Evolutionary conservation across 768 basidiomycete species (phyloP), one percentile per base, ranked within the genome.

Genomic region (Pilatotrama ljubarskyi): DNA sequence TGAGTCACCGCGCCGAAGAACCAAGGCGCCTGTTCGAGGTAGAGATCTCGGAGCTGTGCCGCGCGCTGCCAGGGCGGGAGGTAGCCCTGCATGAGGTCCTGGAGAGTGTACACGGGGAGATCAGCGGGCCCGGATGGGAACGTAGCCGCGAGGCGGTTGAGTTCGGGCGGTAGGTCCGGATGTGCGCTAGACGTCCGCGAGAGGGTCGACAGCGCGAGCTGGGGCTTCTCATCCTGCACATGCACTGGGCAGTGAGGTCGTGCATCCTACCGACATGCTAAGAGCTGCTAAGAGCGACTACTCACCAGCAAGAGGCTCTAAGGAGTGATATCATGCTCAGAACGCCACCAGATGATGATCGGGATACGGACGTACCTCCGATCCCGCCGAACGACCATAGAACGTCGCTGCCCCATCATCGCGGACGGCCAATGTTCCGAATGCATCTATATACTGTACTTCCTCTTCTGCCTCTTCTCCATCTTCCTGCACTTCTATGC

Each of bases 1-100:
- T 78, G 76, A 2, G 85, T 85, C 37, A 91, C 82, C 2, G 88
- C 85, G 20, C 88, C 85, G 58, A 88, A 90, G 68, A 90, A 89
- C 90, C 90, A 91, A 0, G 87, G 85, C 2, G 88, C 87, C 66
- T 88, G 85, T n/a, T 86, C 85, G 40, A 90, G 79, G 70, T 91
- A 91, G 13, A 88, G 76, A n/a, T 84, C 80, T 64, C 80, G 81
- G 35, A 91, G 77, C 32, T 82, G 79, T 44, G 72, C 75, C 0
- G 85, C 84, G 37, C 87, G 85, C 8, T 73, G 68, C 79, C 83
- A 86, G 0, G 81, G 71, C 0, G 90, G 90, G 0, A 90, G 78
- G 67, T 82, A 80, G 15, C 73, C 68, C 40, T 76, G 69, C 18
- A 84, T 66, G 63, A 87, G 73, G 57, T 76, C 74, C 56, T 80